Evolutionary conservation across 805 yeast species (phyloP).

Genomic region (Metschnikowia reukaufii): DNA sequence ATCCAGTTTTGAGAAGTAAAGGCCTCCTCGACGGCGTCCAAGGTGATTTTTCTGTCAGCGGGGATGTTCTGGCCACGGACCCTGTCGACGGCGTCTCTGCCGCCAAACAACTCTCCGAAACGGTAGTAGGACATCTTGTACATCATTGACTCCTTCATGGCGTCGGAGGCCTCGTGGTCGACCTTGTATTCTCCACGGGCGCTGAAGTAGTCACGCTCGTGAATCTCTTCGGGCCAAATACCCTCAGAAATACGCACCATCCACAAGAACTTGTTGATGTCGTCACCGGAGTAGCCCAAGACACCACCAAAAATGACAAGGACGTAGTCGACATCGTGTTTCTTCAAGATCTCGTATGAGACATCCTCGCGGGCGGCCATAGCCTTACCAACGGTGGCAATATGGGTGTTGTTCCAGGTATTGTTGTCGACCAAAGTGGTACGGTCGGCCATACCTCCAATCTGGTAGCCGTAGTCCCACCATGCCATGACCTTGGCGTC

Average conservation of each 20-base stretch:
- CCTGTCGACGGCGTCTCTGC: slow-evolving; percentile 70
- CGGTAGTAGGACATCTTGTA: slow-evolving; percentile 93
- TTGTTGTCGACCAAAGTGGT: slow-evolving; percentile 97
- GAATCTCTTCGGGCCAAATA: slow-evolving; percentile 98
- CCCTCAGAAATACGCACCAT: slow-evolving; percentile 99
- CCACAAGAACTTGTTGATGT: slow-evolving; percentile 95
- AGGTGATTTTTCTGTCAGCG: slow-evolving; percentile 43
- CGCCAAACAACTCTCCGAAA: slow-evolving; percentile 68
- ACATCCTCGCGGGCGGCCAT: slow-evolving; percentile 88
- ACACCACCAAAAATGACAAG: slow-evolving; percentile 92
- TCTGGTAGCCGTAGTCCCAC: slow-evolving; percentile 99
- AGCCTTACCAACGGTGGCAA: slow-evolving; percentile 98
- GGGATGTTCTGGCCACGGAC: slow-evolving; percentile 84
- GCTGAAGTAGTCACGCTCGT: slow-evolving; percentile 81
- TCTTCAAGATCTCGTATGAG: slow-evolving; percentile 81
- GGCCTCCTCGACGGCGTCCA: slow-evolving; percentile 87
- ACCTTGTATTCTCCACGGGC: slow-evolving; percentile 84
- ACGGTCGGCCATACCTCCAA: slow-evolving; percentile 99
- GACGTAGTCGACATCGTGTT: slow-evolving; percentile 94
- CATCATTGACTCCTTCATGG: slow-evolving; percentile 89
- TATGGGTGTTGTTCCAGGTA: slow-evolving; percentile 99
- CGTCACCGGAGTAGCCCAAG: slow-evolving; percentile 93
- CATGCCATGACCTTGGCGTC: slow-evolving; percentile 96
- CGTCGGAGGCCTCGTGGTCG: slow-evolving; percentile 73
- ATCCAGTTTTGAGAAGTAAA: slow-evolving; percentile 96